phyloP scores from a whole-genome alignment of 306 rosid species.

The Vicia faba region DNA sequence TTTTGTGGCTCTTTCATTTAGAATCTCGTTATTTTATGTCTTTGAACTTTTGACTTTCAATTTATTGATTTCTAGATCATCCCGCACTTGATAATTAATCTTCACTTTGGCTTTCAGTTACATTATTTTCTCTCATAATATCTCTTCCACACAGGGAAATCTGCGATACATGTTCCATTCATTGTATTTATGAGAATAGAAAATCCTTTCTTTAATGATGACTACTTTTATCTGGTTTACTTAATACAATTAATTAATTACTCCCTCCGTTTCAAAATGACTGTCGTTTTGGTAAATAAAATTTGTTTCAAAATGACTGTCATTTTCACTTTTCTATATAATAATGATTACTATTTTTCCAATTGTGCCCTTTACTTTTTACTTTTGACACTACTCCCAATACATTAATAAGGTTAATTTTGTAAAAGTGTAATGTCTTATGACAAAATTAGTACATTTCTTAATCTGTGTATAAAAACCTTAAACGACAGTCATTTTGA shows the following conservation, averaged over 20 bases:
- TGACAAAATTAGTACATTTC: too few relatives aligned
- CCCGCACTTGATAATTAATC: neutral
- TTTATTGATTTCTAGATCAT: slow-evolving; percentile 21
- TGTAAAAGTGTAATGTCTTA: too few relatives aligned
- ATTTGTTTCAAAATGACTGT: too few relatives aligned
- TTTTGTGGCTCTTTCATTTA: slow-evolving; percentile 12
- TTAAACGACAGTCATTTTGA: too few relatives aligned
- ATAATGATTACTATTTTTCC: too few relatives aligned
- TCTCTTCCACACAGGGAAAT: slow-evolving; percentile 21
- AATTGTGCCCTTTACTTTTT: too few relatives aligned
- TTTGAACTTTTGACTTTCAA: slow-evolving; percentile 17
- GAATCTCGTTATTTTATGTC: neutral
- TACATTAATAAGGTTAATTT: too few relatives aligned
- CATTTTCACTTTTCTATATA: too few relatives aligned
- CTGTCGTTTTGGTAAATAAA: too few relatives aligned
- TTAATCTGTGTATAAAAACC: too few relatives aligned
- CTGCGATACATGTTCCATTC: slow-evolving; percentile 23
- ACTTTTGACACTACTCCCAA: too few relatives aligned
- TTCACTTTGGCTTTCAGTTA: slow-evolving; percentile 27
- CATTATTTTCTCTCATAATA: slow-evolving; percentile 26
- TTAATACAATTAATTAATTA: slow-evolving; percentile 23
- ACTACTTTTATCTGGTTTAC: slow-evolving; percentile 4
- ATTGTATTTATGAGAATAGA: slow-evolving; percentile 24
- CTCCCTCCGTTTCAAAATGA: too few relatives aligned
- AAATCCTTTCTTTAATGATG: slow-evolving; percentile 24